Evolutionary conservation across 108 stramenopile genomes (phyloP).

Genomic region (Bacterosira constricta): DNA sequence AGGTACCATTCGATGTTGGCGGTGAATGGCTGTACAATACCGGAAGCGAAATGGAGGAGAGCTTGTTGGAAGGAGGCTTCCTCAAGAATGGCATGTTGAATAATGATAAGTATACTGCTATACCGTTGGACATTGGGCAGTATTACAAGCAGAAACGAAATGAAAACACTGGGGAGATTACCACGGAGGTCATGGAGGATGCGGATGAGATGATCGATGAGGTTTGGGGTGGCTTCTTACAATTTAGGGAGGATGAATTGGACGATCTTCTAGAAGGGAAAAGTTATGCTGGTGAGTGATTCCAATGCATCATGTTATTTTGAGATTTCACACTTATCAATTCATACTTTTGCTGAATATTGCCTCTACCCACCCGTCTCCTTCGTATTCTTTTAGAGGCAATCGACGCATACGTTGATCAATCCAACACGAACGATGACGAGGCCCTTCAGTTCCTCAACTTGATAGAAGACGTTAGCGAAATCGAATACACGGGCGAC

Average conservation of each 20-base stretch:
- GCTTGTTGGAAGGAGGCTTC: background rate
- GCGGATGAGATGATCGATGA: background rate
- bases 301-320: no score
- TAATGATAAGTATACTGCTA: no score
- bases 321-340: no score
- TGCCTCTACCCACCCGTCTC: no score
- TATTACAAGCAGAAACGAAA: background rate
- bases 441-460: background rate
- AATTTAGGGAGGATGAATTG: background rate
- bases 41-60: background rate
- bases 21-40: conserved; percentile 1
- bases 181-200: background rate
- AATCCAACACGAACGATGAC: background rate
- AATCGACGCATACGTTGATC: conserved; percentile 1
- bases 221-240: background rate
- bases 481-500: background rate
- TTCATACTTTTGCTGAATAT: no score
- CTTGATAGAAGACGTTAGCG: background rate
- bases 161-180: background rate
- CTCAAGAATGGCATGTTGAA: no score
- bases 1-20: background rate
- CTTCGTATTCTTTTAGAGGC: background rate
- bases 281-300: conserved; percentile 4
- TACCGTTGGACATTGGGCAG: background rate
- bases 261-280: background rate